Evolutionary conservation across 2,329 filamentous ascomycete species (phyloP).

Genomic region (Paramyrothecium roridum): DNA sequence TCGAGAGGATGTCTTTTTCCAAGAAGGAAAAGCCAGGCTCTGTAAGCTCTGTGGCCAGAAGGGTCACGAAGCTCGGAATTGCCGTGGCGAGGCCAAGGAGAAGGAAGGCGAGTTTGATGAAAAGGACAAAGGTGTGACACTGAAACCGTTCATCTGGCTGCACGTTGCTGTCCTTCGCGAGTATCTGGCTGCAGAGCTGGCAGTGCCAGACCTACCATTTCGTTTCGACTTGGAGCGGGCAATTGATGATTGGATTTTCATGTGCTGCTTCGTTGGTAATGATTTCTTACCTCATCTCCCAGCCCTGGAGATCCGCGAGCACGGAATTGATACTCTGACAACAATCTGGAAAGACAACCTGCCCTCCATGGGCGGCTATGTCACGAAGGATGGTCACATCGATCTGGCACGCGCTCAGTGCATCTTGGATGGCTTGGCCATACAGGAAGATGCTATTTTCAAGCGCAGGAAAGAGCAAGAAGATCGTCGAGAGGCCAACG

Average conservation of each 20-base stretch:
- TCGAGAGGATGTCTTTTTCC: constrained; percentile 93
- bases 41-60: constrained; percentile 91
- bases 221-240: constrained; percentile 90
- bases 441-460: constrained; percentile 93
- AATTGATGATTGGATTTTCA: constrained; percentile 97
- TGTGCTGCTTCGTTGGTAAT: constrained; percentile 98
- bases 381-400: constrained; percentile 92
- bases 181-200: constrained; percentile 87
- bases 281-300: constrained; percentile 97
- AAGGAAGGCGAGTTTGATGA: constrained; percentile 79
- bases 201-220: constrained; percentile 79
- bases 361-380: constrained; percentile 87
- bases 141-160: constrained; percentile 98
- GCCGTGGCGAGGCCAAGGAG: constrained; percentile 73
- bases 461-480: constrained; percentile 81
- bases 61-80: constrained; percentile 85
- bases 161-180: constrained; percentile 89
- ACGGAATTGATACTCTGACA: constrained; percentile 93
- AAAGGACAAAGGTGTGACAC: constrained; percentile 65
- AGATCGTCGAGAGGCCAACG: constrained; percentile 75
- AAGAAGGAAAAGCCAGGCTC: constrained; percentile 76
- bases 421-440: constrained; percentile 84
- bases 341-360: constrained; percentile 97
- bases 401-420: constrained; percentile 82
- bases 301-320: constrained; percentile 95